These are phyloP conservation scores for Mesotaenium endlicherianum DNA, from an alignment of 139 green algal genomes.

Conservation along the genomic window DNA sequence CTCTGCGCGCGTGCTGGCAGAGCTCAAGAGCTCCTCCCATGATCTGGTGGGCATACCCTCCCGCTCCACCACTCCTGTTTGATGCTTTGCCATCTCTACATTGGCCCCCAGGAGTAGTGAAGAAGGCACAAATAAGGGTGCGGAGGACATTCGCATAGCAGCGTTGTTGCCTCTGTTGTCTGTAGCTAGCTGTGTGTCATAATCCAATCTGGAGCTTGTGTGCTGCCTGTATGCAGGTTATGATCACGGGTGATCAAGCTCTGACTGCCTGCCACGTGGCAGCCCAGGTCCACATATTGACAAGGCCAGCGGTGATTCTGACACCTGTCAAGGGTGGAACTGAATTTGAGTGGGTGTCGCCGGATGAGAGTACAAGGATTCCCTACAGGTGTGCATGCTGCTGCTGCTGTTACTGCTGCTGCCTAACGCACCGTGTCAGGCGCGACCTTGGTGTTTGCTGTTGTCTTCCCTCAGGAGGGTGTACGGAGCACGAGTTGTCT, in stretches of 20 bases:
- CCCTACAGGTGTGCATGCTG: slow-evolving; percentile 7
- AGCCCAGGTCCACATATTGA: slow-evolving; percentile 83
- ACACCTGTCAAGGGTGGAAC: slow-evolving; percentile 38
- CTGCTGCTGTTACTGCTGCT: too few species aligned
- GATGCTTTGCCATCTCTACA: too few species aligned
- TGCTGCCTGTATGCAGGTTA: slow-evolving; percentile 69
- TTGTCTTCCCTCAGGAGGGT: neutral
- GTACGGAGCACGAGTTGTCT: neutral
- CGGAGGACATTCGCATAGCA: too few species aligned
- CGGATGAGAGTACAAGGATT: slow-evolving; percentile 65
- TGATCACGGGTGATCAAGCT: slow-evolving; percentile 55
- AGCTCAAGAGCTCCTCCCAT: slow-evolving; percentile 70
- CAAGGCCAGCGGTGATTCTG: slow-evolving; percentile 74
- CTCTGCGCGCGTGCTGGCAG: slow-evolving; percentile 70
- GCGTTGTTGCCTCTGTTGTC: too few species aligned
- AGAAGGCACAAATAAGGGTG: too few species aligned
- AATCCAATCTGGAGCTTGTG: slow-evolving; percentile 79
- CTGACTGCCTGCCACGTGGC: slow-evolving; percentile 52
- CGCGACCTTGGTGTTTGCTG: neutral
- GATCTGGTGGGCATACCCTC: slow-evolving; percentile 66
- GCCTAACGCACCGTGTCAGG: too few species aligned
- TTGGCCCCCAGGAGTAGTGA: too few species aligned
- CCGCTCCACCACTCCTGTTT: neutral
- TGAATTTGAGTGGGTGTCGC: slow-evolving; percentile 73
- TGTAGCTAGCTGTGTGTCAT: too few species aligned